Percentiles rank a stretch among this genome's conserved stretches.
These are phyloP conservation scores for Pholiota conissans DNA, from an alignment of 768 basidiomycete species.

Conservation along the genomic window DNA sequence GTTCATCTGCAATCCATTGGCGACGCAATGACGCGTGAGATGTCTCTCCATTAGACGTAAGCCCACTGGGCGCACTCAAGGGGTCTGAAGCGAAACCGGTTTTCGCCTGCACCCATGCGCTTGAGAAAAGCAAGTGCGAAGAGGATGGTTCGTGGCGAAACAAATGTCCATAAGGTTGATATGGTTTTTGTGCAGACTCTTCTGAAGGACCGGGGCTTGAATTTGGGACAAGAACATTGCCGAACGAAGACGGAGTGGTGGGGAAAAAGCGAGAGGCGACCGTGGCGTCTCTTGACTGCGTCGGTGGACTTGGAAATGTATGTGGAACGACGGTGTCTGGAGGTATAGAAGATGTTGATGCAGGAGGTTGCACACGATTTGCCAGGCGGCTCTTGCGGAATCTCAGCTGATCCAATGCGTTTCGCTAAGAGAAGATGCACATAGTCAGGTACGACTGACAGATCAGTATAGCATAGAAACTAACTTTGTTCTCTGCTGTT, in stretches of 20 bases:
- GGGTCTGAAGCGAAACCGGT: slow-evolving; percentile 45
- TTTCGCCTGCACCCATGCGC: slow-evolving; percentile 35
- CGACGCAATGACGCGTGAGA: slow-evolving; percentile 58
- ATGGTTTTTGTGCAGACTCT: slow-evolving; percentile 32
- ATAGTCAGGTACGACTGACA: not conserved
- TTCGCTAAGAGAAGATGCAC: slow-evolving; percentile 27
- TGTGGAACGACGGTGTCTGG: slow-evolving; percentile 21
- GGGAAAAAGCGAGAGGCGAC: slow-evolving; percentile 62
- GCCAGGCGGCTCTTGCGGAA: slow-evolving; percentile 37
- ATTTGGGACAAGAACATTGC: slow-evolving; percentile 71
- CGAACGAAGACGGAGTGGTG: slow-evolving; percentile 43
- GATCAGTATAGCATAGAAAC: slow-evolving; percentile 21
- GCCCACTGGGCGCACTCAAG: slow-evolving; percentile 59
- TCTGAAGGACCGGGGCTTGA: slow-evolving; percentile 64
- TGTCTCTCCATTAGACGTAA: slow-evolving; percentile 41
- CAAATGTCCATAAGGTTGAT: slow-evolving; percentile 39
- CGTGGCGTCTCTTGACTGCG: slow-evolving; percentile 80
- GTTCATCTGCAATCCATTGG: slow-evolving; percentile 35
- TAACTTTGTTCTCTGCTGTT: slow-evolving; percentile 50
- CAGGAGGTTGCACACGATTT: slow-evolving; percentile 24
- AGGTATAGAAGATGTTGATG: slow-evolving; percentile 27
- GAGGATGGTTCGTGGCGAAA: slow-evolving; percentile 40
- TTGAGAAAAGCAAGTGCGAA: slow-evolving; percentile 36
- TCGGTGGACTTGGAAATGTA: slow-evolving; percentile 41
- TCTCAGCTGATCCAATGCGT: slow-evolving; percentile 49